A percentile compares a stretch with the other conserved stretches of the same genome.
Conservation (phyloP, 2,329 filamentous ascomycete genomes). For the Talaromyces sp. region DNA sequence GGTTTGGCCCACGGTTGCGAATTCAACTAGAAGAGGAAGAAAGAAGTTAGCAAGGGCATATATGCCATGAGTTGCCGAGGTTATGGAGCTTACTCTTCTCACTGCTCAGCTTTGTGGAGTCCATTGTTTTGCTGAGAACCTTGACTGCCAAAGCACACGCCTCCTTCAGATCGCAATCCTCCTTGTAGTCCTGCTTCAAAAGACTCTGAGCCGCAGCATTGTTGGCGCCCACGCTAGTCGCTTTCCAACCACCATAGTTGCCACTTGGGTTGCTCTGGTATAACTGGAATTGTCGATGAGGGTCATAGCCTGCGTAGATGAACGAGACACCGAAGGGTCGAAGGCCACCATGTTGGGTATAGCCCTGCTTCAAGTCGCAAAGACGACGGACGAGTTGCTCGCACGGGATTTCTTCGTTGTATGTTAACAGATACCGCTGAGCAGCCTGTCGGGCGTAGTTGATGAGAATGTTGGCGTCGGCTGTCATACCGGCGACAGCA, state of each 20-base stretch:
- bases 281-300: slow-evolving; percentile 92
- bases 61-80: background rate
- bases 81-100: slow-evolving; percentile 79
- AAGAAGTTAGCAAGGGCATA: background rate
- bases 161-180: slow-evolving; percentile 93
- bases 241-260: slow-evolving; percentile 99
- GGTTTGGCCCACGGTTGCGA: slow-evolving; percentile 95
- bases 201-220: slow-evolving; percentile 95
- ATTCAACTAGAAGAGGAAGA: slow-evolving; percentile 65
- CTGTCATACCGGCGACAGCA: slow-evolving; percentile 97
- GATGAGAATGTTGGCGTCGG: slow-evolving; percentile 99
- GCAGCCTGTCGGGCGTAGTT: slow-evolving; percentile 98
- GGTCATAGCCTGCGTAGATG: slow-evolving; percentile 98
- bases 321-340: slow-evolving; percentile 98
- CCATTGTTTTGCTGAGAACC: slow-evolving; percentile 99
- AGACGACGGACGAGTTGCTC: slow-evolving; percentile 95
- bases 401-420: slow-evolving; percentile 99
- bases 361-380: slow-evolving; percentile 98
- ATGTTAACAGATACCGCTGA: slow-evolving; percentile 95
- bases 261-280: slow-evolving; percentile 98
- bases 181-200: slow-evolving; percentile 99
- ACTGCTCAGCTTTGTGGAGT: slow-evolving; percentile 95
- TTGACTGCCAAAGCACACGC: slow-evolving; percentile 97
- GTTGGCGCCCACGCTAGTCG: slow-evolving; percentile 95
- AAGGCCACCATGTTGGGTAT: slow-evolving; percentile 97